Base-by-base conservation (phyloP, 2,329 filamentous ascomycete genomes). In the Hyphodiscus sp. region DNA sequence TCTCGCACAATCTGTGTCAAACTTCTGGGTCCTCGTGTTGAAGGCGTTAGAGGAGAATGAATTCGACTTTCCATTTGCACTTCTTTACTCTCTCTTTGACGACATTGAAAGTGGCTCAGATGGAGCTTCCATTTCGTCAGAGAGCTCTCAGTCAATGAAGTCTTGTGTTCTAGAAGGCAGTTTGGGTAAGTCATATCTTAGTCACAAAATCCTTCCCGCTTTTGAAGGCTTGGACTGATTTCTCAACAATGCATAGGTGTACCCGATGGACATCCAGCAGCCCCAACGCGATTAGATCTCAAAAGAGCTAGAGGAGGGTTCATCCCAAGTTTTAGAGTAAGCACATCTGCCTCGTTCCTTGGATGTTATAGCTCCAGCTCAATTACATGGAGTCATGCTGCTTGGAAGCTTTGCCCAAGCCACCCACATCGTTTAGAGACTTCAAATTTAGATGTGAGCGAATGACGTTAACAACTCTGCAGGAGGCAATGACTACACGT, bases 41-140 rank as follows among this genome's bases (percentile, higher is more conserved):
- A 73, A 76, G 44, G 85, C 85, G 1, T 74, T 92, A 41, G 81
- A 85, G 51, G 83, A 81, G 60, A 91, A 91, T 65, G 82, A 87
- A 58, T 76, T 77, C 53, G 89, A 92, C 65, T 81, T 87, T 5
- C 88, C 89, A 0, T 89, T 91, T 63, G 83, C 83, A 20, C 72
- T 92, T 53, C 76, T 92, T 1, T 92, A 92, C 68, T 90, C 87
- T 0, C 82, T 89, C 1, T 76, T 73, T 43, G 86, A 91, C 46
- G 86, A 90, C n/a, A 70, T 49, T 15, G 61, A 62, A 18, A 71
- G 68, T n/a, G 87, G 4, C 8, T 26, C 23, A 26, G 23, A 89
- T 58, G 87, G 90, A 51, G 76, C 77, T 2, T 89, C 86, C 0
- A 76, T 87, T 52, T 81, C 87, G 59, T 89, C 86, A 0, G 83